These are phyloP conservation scores for Globisporangium camurandrum DNA, from an alignment of 352 stramenopile genomes.

Conservation along the genomic window DNA sequence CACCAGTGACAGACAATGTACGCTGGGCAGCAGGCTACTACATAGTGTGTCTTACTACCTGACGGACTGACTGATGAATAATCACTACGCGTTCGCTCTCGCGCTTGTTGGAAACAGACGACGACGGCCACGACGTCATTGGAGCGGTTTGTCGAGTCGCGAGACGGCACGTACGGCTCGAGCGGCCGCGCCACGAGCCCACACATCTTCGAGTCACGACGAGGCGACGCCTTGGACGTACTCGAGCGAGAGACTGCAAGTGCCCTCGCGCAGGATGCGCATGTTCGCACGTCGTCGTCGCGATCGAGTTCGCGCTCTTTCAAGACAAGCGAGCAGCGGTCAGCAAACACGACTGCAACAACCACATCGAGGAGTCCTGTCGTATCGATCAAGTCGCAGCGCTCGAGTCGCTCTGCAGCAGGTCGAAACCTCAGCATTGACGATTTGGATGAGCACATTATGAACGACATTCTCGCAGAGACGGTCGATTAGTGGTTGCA, in stretches of 20 bases:
- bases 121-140: conserved; percentile 1
- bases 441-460: conserved; percentile 58
- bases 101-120: too few relatives aligned
- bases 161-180: conserved; percentile 6
- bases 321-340: conserved; percentile 1
- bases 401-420: conserved; percentile 2
- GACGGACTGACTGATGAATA: too few relatives aligned
- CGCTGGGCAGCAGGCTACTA: too few relatives aligned
- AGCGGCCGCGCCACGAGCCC: conserved; percentile 7
- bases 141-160: conserved; percentile 9
- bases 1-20: conserved; percentile 4
- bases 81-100: too few relatives aligned
- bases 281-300: not conserved
- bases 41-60: too few relatives aligned
- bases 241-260: conserved; percentile 6
- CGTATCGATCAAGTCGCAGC: conserved; percentile 3
- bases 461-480: conserved; percentile 50
- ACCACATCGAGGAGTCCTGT: too few relatives aligned
- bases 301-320: not conserved
- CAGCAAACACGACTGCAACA: not conserved
- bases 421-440: conserved; percentile 35
- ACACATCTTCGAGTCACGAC: conserved; percentile 1
- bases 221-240: not conserved
- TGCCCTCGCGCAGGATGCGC: not conserved
- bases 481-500: conserved; percentile 2